Evolutionary conservation across 2,329 filamentous ascomycete genomes (phyloP).

Genomic region (Aspergillus hiratsukae): DNA sequence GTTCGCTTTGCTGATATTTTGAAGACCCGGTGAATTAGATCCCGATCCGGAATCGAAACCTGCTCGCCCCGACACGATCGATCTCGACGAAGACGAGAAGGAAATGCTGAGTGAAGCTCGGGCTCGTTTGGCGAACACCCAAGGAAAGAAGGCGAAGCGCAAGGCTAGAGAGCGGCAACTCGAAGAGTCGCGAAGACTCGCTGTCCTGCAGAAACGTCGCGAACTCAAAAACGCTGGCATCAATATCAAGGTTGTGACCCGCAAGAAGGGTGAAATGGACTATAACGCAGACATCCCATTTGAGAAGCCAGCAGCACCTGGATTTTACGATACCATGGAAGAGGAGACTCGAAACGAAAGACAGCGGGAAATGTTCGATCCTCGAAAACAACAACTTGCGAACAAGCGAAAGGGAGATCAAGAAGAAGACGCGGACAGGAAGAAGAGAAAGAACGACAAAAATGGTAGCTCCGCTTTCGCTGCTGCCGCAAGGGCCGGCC

Average conservation of each 20-base stretch:
- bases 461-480: conserved; percentile 73
- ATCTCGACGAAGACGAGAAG: conserved; percentile 98
- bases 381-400: conserved; percentile 81
- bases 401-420: conserved; percentile 92
- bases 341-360: conserved; percentile 77
- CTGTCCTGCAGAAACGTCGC: conserved; percentile 86
- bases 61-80: conserved; percentile 90
- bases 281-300: conserved; percentile 99
- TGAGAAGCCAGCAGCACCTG: conserved; percentile 80
- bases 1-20: conserved; percentile 11
- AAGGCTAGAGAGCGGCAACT: conserved; percentile 94
- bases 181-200: conserved; percentile 86
- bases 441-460: conserved; percentile 86
- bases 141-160: conserved; percentile 97
- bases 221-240: conserved; percentile 97
- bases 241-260: conserved; percentile 89
- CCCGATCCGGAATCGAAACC: conserved; percentile 97
- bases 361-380: conserved; percentile 81
- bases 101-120: conserved; percentile 98
- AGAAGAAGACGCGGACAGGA: conserved; percentile 73
- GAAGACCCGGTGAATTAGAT: conserved; percentile 82
- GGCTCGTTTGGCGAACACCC: conserved; percentile 92
- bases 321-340: conserved; percentile 90
- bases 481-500: conserved; percentile 86
- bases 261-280: conserved; percentile 96